Evolutionary conservation across 768 basidiomycete species (phyloP), one percentile per base, ranked within the genome.

Genomic region (Sporobolomyces phaffii): DNA sequence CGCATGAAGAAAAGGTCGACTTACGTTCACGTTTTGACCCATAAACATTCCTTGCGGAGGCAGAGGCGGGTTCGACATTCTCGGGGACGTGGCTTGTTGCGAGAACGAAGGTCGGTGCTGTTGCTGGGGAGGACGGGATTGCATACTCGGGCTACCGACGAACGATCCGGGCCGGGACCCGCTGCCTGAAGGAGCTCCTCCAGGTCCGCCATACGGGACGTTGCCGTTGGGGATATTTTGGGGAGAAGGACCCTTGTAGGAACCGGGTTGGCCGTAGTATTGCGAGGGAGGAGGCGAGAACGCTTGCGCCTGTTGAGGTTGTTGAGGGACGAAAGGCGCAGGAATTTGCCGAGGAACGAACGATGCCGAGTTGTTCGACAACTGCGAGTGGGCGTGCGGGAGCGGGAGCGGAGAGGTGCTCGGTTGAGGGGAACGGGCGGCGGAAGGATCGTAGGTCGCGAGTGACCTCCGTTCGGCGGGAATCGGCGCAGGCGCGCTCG

Each of bases 141-240:
- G 62, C 41, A 66, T 40, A 36, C 49, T 49, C 24, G 70, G 70
- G 3, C 45, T 50, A 4, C 70, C 65, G 36, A 67, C 70, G 40
- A 48, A 71, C 58, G 62, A 64, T 15, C 70, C 62, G 4, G 54
- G 47, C 43, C 70, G 45, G 24, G 65, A 61, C 15, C 62, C 62
- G 53, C 20, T 31, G 31, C 51, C 53, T 26, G 51, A 50, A 22
- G 69, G 62, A 17, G 65, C 53, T 24, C 64, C 64, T 59, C 63
- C 65, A 13, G 50, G 62, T 68, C 65, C 65, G 20, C 65, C 66
- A 48, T 61, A 63, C 22, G 50, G 53, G 45, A 33, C 31, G 60
- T 63, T 64, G 38, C 63, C 70, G 56, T 72, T 72, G 38, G 70
- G 70, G 56, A 72, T 72, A 36, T 65, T 62, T 49, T 68, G 70